A percentile compares a stretch with the other conserved stretches of the same genome.
Conservation (phyloP, 345 rosid species). For the Gossypium turneri region DNA sequence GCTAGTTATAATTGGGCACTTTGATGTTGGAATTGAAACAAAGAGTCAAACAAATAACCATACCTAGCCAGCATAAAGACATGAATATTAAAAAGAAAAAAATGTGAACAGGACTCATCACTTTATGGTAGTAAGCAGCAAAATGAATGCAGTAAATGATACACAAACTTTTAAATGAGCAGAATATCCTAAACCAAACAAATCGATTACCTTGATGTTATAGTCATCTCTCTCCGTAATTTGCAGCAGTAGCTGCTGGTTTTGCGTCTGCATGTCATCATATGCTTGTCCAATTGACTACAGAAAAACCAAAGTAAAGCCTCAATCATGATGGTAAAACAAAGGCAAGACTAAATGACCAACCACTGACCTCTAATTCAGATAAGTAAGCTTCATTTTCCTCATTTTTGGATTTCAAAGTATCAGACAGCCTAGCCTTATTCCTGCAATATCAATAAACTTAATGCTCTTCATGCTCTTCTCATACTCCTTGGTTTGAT, state of each 20-base stretch:
- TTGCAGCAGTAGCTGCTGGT: constrained; percentile 91
- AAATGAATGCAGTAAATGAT: too few species aligned
- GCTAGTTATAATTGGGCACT: not conserved
- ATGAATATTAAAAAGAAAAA: too few species aligned
- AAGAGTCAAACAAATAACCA: not conserved
- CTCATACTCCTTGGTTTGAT: not conserved
- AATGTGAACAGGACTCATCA: too few species aligned
- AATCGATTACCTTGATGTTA: constrained; percentile 74
- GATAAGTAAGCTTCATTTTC: constrained; percentile 85
- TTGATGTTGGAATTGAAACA: not conserved
- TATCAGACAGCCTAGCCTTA: constrained; percentile 48
- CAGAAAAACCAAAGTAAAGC: constrained; percentile 32
- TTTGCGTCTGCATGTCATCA: constrained; percentile 93
- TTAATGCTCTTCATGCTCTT: not conserved
- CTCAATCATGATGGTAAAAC: constrained; percentile 21
- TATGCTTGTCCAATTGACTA: constrained; percentile 93
- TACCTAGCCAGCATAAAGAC: not conserved
- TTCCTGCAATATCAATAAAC: constrained; percentile 47
- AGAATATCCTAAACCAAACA: not conserved
- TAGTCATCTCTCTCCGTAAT: constrained; percentile 97
- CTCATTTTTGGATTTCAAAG: constrained; percentile 76
- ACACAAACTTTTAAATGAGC: too few species aligned
- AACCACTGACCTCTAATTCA: constrained; percentile 81
- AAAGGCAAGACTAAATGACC: constrained; percentile 7
- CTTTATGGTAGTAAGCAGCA: too few species aligned